A percentile compares a stretch with the other conserved stretches of the same genome.
phyloP scores from a whole-genome alignment of 176 grass and related monocot genomes.

The Paspalum notatum region DNA sequence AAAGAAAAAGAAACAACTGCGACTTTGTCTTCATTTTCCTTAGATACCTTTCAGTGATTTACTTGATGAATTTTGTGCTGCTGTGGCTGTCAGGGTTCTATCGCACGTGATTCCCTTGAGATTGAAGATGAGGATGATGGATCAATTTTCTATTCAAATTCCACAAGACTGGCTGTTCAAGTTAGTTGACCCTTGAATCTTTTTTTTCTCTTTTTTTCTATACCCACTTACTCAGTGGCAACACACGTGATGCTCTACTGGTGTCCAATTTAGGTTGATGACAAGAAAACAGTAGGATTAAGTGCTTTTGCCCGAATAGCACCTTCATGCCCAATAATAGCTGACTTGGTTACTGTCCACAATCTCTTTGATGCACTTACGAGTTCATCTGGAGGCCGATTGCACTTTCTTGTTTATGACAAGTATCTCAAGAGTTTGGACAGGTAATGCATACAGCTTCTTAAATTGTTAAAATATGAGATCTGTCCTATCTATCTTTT shows the following conservation, averaged over 20 bases:
- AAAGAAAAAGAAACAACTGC: conserved; percentile 4
- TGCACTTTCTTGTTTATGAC: conserved; percentile 87
- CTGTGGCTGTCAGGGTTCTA: conserved; percentile 44
- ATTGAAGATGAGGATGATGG: conserved; percentile 74
- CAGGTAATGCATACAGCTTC: conserved; percentile 50
- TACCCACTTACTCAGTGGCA: conserved; percentile 16
- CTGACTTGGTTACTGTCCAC: conserved; percentile 81
- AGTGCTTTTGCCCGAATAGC: conserved; percentile 68
- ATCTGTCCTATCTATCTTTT: conserved; percentile 30
- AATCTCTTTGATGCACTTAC: conserved; percentile 87
- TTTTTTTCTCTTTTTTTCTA: background rate
- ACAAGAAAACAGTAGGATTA: conserved; percentile 71
- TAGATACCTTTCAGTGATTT: conserved; percentile 25
- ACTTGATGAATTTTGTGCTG: conserved; percentile 1
- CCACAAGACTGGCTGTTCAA: conserved; percentile 77
- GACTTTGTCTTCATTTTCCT: conserved; percentile 10
- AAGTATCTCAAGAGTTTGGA: conserved; percentile 90
- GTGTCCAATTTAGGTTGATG: conserved; percentile 70
- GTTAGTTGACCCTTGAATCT: conserved; percentile 45
- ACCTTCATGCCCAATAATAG: conserved; percentile 74
- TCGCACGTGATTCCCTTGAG: conserved; percentile 36
- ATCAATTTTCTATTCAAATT: conserved; percentile 90
- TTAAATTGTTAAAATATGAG: background rate
- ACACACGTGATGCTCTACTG: conserved; percentile 34
- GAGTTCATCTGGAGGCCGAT: conserved; percentile 63